Conservation (phyloP, 2,329 filamentous ascomycete species). For the Aspergillus puulaauensis region DNA sequence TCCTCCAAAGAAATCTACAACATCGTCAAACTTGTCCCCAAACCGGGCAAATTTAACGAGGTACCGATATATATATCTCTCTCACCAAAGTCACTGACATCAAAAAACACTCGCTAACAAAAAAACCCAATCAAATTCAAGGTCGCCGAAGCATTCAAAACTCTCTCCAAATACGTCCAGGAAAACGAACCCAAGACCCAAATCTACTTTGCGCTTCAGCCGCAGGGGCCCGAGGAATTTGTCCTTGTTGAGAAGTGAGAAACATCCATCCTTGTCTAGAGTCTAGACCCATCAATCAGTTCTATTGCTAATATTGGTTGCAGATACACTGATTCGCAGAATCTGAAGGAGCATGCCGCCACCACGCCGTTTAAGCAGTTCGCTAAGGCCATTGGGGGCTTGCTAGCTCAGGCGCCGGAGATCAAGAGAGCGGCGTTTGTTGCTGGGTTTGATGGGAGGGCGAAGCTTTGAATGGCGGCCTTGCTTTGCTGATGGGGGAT, state of each 20-base stretch:
- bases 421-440: conserved; percentile 17
- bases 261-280: not conserved
- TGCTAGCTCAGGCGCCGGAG: conserved; percentile 15
- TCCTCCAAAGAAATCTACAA: conserved; percentile 17
- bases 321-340: conserved; percentile 19
- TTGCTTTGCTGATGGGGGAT: not conserved
- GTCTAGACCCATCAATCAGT: not conserved
- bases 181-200: conserved; percentile 20
- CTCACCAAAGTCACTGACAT: not conserved
- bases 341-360: conserved; percentile 17
- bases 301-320: not conserved
- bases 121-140: not conserved
- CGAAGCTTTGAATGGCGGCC: conserved; percentile 15
- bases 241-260: conserved; percentile 22
- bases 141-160: conserved; percentile 18
- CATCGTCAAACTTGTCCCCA: conserved; percentile 21
- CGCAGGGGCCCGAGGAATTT: conserved; percentile 17
- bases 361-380: conserved; percentile 18
- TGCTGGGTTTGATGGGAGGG: conserved; percentile 18
- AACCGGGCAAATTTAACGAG: conserved; percentile 20
- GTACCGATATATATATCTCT: conserved; percentile 3
- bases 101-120: too few relatives aligned
- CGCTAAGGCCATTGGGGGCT: conserved; percentile 12
- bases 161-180: conserved; percentile 17
- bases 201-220: conserved; percentile 21